phyloP scores from a whole-genome alignment of 176 grass and related monocot species.

The Musa troglodytarum region DNA sequence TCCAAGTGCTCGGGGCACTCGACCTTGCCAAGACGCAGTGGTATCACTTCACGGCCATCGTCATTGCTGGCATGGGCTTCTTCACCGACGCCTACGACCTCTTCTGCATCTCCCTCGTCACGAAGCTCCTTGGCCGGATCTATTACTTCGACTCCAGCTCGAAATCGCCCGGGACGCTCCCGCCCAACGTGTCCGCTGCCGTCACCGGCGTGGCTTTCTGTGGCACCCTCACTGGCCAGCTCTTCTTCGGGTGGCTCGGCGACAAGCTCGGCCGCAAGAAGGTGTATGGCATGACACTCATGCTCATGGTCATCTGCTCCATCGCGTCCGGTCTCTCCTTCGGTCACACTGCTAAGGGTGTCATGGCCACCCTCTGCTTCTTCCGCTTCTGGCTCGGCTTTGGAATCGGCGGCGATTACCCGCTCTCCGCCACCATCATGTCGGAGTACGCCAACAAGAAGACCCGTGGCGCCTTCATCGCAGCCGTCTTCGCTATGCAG shows the following conservation, averaged over 20 bases:
- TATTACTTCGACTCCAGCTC: conserved; percentile 26
- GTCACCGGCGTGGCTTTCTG: conserved; percentile 66
- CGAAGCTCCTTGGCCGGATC: conserved; percentile 43
- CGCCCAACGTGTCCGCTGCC: conserved; percentile 40
- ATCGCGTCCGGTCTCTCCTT: conserved; percentile 54
- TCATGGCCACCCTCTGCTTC: conserved; percentile 58
- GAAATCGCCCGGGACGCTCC: background rate
- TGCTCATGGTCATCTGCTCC: conserved; percentile 59
- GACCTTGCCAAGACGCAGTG: conserved; percentile 55
- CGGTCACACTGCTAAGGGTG: conserved; percentile 18
- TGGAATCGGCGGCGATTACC: conserved; percentile 74
- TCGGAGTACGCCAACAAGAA: conserved; percentile 70
- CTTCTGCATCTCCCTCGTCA: conserved; percentile 68
- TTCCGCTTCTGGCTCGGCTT: conserved; percentile 80
- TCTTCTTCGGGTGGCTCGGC: conserved; percentile 84
- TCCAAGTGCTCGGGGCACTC: no score
- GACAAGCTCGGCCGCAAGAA: conserved; percentile 60
- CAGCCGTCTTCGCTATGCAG: conserved; percentile 77
- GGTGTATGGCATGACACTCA: conserved; percentile 53
- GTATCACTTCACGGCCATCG: conserved; percentile 76
- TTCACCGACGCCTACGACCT: conserved; percentile 91
- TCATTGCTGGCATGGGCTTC: conserved; percentile 89
- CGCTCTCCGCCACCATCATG: conserved; percentile 66
- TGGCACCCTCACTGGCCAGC: conserved; percentile 53
- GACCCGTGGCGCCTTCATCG: conserved; percentile 64